Base-by-base conservation (phyloP, 805 yeast genomes). In the Lipomyces oligophaga region DNA sequence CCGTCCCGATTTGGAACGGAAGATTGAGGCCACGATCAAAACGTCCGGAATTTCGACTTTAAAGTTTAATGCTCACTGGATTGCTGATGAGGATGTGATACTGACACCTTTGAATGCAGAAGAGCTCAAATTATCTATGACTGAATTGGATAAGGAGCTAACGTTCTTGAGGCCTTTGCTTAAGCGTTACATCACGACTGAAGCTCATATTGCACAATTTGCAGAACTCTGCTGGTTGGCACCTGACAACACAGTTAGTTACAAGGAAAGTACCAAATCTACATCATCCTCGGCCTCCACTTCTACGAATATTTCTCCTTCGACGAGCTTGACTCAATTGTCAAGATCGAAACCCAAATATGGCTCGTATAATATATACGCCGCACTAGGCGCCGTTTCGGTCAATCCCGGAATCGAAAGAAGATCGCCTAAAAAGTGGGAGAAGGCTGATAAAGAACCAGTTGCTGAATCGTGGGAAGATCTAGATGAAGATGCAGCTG, bases 391-490 rank as follows among this genome's bases (percentile, higher is more conserved):
- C 8, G 44, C 41, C 11, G 31, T 38, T 6, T 32, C 41, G 6
- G 31, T 33, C 16, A 18, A 18, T 22, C n/a, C 15, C 13, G 24
- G 43, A 21, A 21, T 30, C 4, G 42, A 24, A 7, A 27, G 22
- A 5, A 21, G 37, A 6, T 10, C 43, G 10, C 7, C 24, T 2
- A 40, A n/a, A 16, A 19, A 18, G 18, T 10, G n/a, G 36, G 15
- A 24, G 33, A 37, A 31, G 21, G 11, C 40, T 7, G 38, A 32
- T 33, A 16, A 41, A 18, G 50, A 45, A 25, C 50, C 54, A 1
- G 35, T 52, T 4, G 56, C 44, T 5, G 45, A 44, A 11, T 52
- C 56, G 8, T 52, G 56, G 56, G 56, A 52, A 31, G 54, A 49
- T n/a, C 18, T 52, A 25, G 42, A 43, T n/a, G 52, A 34, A n/a